Evolutionary conservation across 352 stramenopile genomes (phyloP).

Genomic region (Globisporangium abappressorium): DNA sequence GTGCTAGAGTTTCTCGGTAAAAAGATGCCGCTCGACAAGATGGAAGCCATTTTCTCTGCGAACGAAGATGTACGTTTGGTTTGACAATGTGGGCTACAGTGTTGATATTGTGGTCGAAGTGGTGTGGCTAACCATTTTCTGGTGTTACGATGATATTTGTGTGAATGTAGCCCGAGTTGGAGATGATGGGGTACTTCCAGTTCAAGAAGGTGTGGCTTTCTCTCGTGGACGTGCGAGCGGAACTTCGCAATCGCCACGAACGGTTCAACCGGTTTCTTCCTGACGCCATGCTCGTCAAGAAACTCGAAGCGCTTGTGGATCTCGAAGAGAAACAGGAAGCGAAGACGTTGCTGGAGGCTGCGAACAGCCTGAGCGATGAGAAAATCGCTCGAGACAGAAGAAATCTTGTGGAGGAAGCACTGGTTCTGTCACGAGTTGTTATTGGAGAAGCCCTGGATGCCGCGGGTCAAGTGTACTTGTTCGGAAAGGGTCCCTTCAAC

Average conservation of each 20-base stretch:
- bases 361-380: slow-evolving; percentile 50
- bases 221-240: slow-evolving; percentile 65
- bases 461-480: slow-evolving; percentile 76
- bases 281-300: slow-evolving; percentile 45
- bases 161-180: slow-evolving; percentile 44
- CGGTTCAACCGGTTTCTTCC: slow-evolving; percentile 69
- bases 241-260: slow-evolving; percentile 58
- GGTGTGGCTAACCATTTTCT: background rate
- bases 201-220: slow-evolving; percentile 72
- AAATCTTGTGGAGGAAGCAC: slow-evolving; percentile 46
- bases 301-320: slow-evolving; percentile 59
- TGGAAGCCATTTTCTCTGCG: slow-evolving; percentile 61
- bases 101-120: background rate
- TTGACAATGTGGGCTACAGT: background rate
- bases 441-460: slow-evolving; percentile 64
- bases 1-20: slow-evolving; percentile 66
- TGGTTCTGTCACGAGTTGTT: slow-evolving; percentile 36
- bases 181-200: slow-evolving; percentile 67
- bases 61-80: slow-evolving; percentile 63
- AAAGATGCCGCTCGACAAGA: slow-evolving; percentile 57
- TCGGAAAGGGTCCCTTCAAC: slow-evolving; percentile 61
- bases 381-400: slow-evolving; percentile 37
- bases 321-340: slow-evolving; percentile 70
- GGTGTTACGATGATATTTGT: background rate
- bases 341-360: slow-evolving; percentile 49